Conservation (phyloP, 495 filamentous ascomycete genomes). For the Bryoglossum gracile region DNA sequence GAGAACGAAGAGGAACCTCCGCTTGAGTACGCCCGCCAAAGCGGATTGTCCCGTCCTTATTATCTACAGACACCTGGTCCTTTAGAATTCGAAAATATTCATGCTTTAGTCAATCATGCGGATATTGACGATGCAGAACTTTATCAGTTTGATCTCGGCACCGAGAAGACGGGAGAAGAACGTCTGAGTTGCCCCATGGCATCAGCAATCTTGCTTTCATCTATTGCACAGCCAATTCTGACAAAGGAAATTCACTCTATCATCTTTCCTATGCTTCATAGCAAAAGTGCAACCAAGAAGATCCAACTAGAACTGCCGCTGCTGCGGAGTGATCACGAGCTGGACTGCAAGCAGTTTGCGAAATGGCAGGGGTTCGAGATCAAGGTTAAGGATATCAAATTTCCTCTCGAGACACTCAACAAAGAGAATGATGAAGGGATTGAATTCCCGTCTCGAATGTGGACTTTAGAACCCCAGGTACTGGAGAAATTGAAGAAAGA, state of each 20-base stretch:
- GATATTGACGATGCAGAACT: slow-evolving; percentile 22
- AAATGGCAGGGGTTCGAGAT: slow-evolving; percentile 28
- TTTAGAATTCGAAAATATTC: slow-evolving; percentile 10
- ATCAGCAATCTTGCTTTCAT: slow-evolving; percentile 9
- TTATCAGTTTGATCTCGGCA: slow-evolving; percentile 22
- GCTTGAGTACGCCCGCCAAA: slow-evolving; percentile 35
- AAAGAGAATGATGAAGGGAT: slow-evolving; percentile 44
- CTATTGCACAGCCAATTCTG: slow-evolving; percentile 11
- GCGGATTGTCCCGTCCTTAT: slow-evolving; percentile 34
- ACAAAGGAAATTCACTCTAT: slow-evolving; percentile 23
- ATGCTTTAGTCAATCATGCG: background rate
- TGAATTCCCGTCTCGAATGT: slow-evolving; percentile 34
- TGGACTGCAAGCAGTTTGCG: slow-evolving; percentile 34
- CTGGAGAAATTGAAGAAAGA: slow-evolving; percentile 29
- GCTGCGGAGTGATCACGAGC: slow-evolving; percentile 41
- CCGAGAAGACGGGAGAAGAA: slow-evolving; percentile 21
- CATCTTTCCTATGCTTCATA: slow-evolving; percentile 16
- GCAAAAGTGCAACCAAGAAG: slow-evolving; percentile 2
- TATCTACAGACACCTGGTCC: slow-evolving; percentile 8
- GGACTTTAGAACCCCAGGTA: slow-evolving; percentile 22
- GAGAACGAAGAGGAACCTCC: slow-evolving; percentile 15
- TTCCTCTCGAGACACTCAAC: slow-evolving; percentile 41
- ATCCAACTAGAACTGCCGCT: slow-evolving; percentile 40
- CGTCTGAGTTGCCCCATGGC: slow-evolving; percentile 24
- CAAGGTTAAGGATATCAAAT: slow-evolving; percentile 29